Percentiles rank a stretch among this genome's conserved stretches.
Evolutionary conservation across 371 early-diverging fungal genomes (phyloP).

Genomic region (Mucor sp.): DNA sequence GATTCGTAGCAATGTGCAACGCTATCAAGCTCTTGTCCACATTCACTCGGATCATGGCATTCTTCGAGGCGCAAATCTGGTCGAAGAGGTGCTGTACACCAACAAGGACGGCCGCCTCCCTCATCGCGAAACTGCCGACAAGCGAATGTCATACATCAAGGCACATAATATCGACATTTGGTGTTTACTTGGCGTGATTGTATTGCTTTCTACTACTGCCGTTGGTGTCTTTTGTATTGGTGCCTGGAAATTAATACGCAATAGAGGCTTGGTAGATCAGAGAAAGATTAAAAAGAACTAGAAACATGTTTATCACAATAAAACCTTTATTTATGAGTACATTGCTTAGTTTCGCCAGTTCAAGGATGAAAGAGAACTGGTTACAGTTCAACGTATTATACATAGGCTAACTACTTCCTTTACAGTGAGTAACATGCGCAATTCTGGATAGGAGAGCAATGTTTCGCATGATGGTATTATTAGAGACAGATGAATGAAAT

Average conservation of each 20-base stretch:
- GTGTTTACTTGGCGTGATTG: background rate
- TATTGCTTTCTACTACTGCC: background rate
- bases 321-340: background rate
- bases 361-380: too few relatives aligned
- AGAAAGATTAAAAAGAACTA: background rate
- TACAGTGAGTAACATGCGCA: too few relatives aligned
- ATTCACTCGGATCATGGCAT: slow-evolving; percentile 17
- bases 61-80: slow-evolving; percentile 22
- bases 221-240: background rate
- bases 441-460: too few relatives aligned
- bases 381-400: too few relatives aligned
- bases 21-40: slow-evolving; percentile 19
- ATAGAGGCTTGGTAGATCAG: background rate
- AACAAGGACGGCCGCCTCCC: slow-evolving; percentile 14
- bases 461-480: too few relatives aligned
- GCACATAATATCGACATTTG: slow-evolving; percentile 30
- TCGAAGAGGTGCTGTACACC: slow-evolving; percentile 26
- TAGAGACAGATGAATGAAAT: too few relatives aligned
- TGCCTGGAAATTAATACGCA: background rate
- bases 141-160: slow-evolving; percentile 23
- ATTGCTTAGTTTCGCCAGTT: too few relatives aligned
- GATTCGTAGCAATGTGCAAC: slow-evolving; percentile 9
- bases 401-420: too few relatives aligned
- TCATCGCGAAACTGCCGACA: slow-evolving; percentile 16
- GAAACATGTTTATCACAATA: background rate